These are phyloP conservation scores for Parastagonospora nodorum DNA, from an alignment of 2,329 filamentous ascomycete genomes.

Conservation along the genomic window DNA sequence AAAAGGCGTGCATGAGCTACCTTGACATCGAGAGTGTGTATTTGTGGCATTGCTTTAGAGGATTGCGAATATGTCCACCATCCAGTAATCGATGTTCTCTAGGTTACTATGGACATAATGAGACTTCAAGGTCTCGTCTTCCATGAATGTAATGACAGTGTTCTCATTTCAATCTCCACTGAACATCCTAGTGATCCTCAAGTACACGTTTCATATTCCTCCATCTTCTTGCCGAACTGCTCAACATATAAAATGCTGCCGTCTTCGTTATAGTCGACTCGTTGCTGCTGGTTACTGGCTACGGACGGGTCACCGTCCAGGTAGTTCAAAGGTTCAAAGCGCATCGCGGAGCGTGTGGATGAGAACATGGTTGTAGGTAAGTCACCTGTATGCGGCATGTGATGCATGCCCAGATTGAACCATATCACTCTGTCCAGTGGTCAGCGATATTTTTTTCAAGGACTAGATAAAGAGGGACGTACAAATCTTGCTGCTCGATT, in stretches of 20 bases:
- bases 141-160: no score
- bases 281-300: conserved; percentile 49
- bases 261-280: conserved; percentile 42
- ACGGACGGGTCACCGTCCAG: conserved; percentile 48
- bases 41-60: no score
- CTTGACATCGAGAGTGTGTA: no score
- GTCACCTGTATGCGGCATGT: conserved; percentile 50
- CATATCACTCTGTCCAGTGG: conserved; percentile 49
- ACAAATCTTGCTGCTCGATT: conserved; percentile 47
- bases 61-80: no score
- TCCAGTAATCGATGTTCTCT: no score
- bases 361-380: conserved; percentile 61
- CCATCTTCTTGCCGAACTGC: conserved; percentile 13
- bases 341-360: conserved; percentile 52
- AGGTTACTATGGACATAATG: no score
- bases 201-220: neutral
- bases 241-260: conserved; percentile 10
- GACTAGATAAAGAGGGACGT: conserved; percentile 12
- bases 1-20: no score
- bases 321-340: conserved; percentile 55
- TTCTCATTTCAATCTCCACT: neutral
- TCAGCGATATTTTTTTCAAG: neutral
- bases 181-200: no score
- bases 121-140: no score
- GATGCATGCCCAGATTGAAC: conserved; percentile 60